Percentiles rank a stretch among this genome's conserved stretches.
These are phyloP conservation scores for Onygenales sp. DNA, from an alignment of 2,329 filamentous ascomycete genomes.

Conservation along the genomic window DNA sequence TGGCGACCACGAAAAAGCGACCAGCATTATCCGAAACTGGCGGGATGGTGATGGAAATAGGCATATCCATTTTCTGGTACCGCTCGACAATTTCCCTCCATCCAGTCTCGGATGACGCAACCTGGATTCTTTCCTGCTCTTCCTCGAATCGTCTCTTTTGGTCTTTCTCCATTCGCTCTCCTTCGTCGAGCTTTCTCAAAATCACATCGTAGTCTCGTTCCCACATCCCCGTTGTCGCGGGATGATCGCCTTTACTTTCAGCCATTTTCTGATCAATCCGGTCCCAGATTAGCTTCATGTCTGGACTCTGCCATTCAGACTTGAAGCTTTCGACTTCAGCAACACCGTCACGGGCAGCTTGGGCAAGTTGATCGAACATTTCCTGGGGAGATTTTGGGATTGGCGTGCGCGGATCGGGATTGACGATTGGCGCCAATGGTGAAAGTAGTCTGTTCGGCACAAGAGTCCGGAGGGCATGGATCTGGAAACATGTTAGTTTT, in stretches of 20 bases:
- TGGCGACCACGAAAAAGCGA: constrained; percentile 18
- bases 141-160: constrained; percentile 18
- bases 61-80: constrained; percentile 18
- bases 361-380: constrained; percentile 25
- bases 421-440: constrained; percentile 29
- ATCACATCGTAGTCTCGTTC: constrained; percentile 30
- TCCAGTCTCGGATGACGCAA: constrained; percentile 19
- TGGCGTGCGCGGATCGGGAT: constrained; percentile 16
- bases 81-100: constrained; percentile 26
- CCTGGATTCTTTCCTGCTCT: constrained; percentile 19
- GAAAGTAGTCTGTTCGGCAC: constrained; percentile 32
- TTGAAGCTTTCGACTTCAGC: constrained; percentile 31
- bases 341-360: constrained; percentile 25
- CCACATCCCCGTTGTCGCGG: constrained; percentile 31
- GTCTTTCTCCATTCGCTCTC: constrained; percentile 20
- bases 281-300: constrained; percentile 31
- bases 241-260: constrained; percentile 27
- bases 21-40: constrained; percentile 16
- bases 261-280: constrained; percentile 26
- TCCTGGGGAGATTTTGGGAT: constrained; percentile 25
- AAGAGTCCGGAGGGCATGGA: constrained; percentile 33
- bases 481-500: constrained; percentile 19
- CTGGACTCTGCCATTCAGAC: constrained; percentile 29
- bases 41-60: constrained; percentile 17
- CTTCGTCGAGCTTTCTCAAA: constrained; percentile 20